These are phyloP conservation scores for Ceratocystis cacaofunesta DNA, from an alignment of 2,329 filamentous ascomycete species.

Conservation along the genomic window DNA sequence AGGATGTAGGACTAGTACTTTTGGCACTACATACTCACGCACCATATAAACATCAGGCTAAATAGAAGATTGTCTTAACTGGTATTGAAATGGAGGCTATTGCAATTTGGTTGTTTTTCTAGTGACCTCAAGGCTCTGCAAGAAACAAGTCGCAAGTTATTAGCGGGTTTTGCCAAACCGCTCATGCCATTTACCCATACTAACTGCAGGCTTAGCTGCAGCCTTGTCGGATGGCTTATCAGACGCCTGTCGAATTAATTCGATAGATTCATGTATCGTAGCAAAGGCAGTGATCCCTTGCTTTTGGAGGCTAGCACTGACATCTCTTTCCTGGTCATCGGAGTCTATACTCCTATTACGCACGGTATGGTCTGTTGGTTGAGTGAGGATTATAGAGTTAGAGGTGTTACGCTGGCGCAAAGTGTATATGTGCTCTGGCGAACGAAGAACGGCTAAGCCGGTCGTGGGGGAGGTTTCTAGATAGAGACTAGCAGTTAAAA, in stretches of 20 bases:
- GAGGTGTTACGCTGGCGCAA: conserved; percentile 54
- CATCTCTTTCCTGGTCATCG: neutral
- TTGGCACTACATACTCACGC: neutral
- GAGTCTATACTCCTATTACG: neutral
- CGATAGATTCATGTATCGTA: conserved; percentile 47
- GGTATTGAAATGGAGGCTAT: neutral
- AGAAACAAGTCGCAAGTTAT: neutral
- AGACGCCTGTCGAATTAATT: conserved; percentile 34
- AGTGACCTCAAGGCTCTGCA: neutral
- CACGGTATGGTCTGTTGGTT: conserved; percentile 17
- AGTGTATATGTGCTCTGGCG: conserved; percentile 38
- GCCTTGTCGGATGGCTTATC: conserved; percentile 19
- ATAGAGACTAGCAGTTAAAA: conserved; percentile 28
- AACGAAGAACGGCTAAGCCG: conserved; percentile 35
- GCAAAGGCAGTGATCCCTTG: conserved; percentile 28
- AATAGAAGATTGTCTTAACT: neutral
- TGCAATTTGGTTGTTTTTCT: neutral
- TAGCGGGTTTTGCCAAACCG: conserved; percentile 37
- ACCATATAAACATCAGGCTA: neutral
- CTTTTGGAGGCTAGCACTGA: neutral
- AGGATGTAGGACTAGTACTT: neutral
- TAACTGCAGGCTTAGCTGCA: conserved; percentile 21
- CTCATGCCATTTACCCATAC: conserved; percentile 45
- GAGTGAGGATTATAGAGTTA: conserved; percentile 42
- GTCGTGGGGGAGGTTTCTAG: conserved; percentile 36